These are phyloP conservation scores for Clarireedia monteithiana DNA, from an alignment of 2,329 filamentous ascomycete species.

Conservation along the genomic window DNA sequence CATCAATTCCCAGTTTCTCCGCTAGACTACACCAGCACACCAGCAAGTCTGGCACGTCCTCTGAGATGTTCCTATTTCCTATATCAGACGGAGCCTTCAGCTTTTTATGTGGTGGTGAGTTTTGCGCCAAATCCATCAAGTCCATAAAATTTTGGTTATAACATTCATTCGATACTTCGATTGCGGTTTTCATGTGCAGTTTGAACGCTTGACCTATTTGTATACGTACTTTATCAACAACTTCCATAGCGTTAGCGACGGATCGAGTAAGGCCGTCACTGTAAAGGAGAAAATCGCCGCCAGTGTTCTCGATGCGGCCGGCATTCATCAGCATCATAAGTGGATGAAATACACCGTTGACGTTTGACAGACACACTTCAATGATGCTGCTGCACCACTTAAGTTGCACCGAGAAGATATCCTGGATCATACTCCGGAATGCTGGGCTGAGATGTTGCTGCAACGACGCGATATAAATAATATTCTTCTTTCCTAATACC, in stretches of 20 bases:
- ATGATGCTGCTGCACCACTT: constrained; percentile 12
- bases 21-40: constrained; percentile 12
- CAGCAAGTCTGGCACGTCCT: constrained; percentile 15
- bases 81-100: neutral
- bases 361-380: constrained; percentile 13
- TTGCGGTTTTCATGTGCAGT: constrained; percentile 6
- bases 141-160: constrained; percentile 8
- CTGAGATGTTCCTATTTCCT: constrained; percentile 10
- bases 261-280: constrained; percentile 10
- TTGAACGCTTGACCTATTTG: constrained; percentile 8
- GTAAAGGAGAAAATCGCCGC: constrained; percentile 9
- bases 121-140: neutral
- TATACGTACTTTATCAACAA: constrained; percentile 8
- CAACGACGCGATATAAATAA: neutral
- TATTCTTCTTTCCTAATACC: neutral
- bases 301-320: constrained; percentile 12
- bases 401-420: constrained; percentile 9
- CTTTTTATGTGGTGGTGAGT: neutral
- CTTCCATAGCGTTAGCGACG: constrained; percentile 11
- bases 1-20: constrained; percentile 7
- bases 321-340: constrained; percentile 17
- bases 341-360: constrained; percentile 17
- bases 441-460: neutral
- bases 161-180: constrained; percentile 10
- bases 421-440: neutral